phyloP scores from a whole-genome alignment of 345 rosid species.

The Populus nigra region DNA sequence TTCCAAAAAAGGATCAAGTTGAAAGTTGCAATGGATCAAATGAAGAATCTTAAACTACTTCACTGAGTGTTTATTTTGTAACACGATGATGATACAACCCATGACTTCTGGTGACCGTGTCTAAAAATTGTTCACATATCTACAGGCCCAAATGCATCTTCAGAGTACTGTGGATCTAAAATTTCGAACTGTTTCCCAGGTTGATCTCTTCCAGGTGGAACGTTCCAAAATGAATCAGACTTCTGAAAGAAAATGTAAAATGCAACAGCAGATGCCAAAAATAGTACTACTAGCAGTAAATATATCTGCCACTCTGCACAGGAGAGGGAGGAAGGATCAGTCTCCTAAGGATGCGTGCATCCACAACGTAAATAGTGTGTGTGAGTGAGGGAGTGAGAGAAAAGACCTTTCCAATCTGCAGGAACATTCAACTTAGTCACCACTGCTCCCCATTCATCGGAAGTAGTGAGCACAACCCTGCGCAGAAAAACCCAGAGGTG shows the following conservation, averaged over 20 bases:
- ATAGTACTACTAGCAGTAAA: constrained; percentile 63
- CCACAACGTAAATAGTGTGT: not conserved
- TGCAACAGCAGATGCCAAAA: constrained; percentile 70
- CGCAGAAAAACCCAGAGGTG: constrained; percentile 3
- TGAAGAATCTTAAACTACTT: not conserved
- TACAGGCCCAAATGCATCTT: constrained; percentile 64
- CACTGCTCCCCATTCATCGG: constrained; percentile 76
- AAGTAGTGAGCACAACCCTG: constrained; percentile 80
- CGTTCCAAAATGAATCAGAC: constrained; percentile 81
- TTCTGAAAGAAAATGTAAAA: constrained; percentile 82
- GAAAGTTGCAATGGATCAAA: not conserved
- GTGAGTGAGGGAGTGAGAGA: constrained; percentile 15
- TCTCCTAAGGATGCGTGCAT: not conserved
- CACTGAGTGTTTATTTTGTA: not conserved
- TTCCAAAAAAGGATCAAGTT: not conserved
- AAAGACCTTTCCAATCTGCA: constrained; percentile 88
- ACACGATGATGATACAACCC: not conserved
- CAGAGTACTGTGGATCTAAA: constrained; percentile 56
- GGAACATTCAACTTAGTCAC: constrained; percentile 84
- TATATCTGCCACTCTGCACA: constrained; percentile 96
- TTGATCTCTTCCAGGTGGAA: constrained; percentile 56
- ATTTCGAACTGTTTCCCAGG: constrained; percentile 49
- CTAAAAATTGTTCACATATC: constrained; percentile 44
- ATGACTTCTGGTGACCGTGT: not conserved
- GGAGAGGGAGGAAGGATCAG: not conserved